These are phyloP conservation scores for Fusarium sp. DNA, from an alignment of 2,329 filamentous ascomycete genomes.

Conservation along the genomic window DNA sequence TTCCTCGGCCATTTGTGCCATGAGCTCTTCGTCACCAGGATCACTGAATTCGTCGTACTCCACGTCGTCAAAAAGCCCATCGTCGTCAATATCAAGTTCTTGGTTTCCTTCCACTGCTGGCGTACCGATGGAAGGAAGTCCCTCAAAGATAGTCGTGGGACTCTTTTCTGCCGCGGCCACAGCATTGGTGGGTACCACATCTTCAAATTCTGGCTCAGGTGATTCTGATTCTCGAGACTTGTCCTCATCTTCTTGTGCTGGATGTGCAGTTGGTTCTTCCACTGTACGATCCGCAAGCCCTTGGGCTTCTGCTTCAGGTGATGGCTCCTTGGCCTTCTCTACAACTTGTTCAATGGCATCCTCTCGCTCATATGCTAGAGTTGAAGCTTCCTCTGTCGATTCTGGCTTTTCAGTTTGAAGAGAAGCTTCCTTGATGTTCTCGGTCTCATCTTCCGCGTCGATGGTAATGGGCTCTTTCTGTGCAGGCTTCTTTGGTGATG, in stretches of 20 bases:
- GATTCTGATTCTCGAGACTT: conserved; percentile 46
- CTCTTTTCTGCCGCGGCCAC: conserved; percentile 8
- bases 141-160: conserved; percentile 25
- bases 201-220: conserved; percentile 51
- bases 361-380: neutral
- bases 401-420: neutral
- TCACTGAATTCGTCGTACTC: conserved; percentile 83
- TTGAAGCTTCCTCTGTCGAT: neutral
- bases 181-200: conserved; percentile 44
- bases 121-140: conserved; percentile 7
- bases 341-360: neutral
- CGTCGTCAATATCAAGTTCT: conserved; percentile 45
- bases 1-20: conserved; percentile 87
- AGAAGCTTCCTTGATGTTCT: neutral
- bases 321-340: neutral
- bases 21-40: conserved; percentile 89
- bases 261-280: neutral
- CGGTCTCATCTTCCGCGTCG: conserved; percentile 11
- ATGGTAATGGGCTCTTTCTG: neutral
- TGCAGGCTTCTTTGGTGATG: conserved; percentile 42
- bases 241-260: conserved; percentile 10
- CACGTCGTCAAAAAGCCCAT: conserved; percentile 62
- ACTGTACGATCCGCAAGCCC: conserved; percentile 1
- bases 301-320: neutral
- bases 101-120: neutral